Percentiles rank a stretch among this genome's conserved stretches.
Conservation (phyloP, 345 rosid genomes). For the Anastatica hierochuntica region DNA sequence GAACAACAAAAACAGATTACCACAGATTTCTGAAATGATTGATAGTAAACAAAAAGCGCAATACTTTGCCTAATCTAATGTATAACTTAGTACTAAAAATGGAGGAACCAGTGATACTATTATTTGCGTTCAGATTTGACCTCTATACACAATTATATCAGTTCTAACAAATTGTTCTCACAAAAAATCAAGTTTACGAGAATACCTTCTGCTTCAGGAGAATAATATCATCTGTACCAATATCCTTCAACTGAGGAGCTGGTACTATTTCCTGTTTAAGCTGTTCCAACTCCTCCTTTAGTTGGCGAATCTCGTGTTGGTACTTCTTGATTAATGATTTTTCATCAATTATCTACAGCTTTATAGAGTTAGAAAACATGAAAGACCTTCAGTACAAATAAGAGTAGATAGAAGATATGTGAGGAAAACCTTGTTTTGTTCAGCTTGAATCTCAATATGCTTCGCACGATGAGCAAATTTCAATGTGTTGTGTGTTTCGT, state of each 20-base stretch:
- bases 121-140: too few species aligned
- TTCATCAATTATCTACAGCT: slow-evolving; percentile 86
- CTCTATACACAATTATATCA: too few species aligned
- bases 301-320: slow-evolving; percentile 80
- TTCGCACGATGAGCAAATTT: slow-evolving; percentile 99
- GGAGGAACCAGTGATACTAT: too few species aligned
- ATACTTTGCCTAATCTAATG: too few species aligned
- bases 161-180: too few species aligned
- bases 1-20: slow-evolving; percentile 13
- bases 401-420: slow-evolving; percentile 1
- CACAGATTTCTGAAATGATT: slow-evolving; percentile 6
- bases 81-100: too few species aligned
- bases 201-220: slow-evolving; percentile 85
- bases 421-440: slow-evolving; percentile 73
- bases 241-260: slow-evolving; percentile 57
- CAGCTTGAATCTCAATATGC: slow-evolving; percentile 94
- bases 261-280: slow-evolving; percentile 72
- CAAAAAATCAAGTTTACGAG: too few species aligned
- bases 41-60: slow-evolving; percentile 7
- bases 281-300: slow-evolving; percentile 93
- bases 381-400: background rate
- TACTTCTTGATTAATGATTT: slow-evolving; percentile 96
- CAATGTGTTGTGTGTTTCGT: slow-evolving; percentile 96
- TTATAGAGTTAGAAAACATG: slow-evolving; percentile 13
- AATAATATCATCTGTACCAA: slow-evolving; percentile 67